Evolutionary conservation across 768 basidiomycete species (phyloP).

Genomic region (Coprinopsis sp.): DNA sequence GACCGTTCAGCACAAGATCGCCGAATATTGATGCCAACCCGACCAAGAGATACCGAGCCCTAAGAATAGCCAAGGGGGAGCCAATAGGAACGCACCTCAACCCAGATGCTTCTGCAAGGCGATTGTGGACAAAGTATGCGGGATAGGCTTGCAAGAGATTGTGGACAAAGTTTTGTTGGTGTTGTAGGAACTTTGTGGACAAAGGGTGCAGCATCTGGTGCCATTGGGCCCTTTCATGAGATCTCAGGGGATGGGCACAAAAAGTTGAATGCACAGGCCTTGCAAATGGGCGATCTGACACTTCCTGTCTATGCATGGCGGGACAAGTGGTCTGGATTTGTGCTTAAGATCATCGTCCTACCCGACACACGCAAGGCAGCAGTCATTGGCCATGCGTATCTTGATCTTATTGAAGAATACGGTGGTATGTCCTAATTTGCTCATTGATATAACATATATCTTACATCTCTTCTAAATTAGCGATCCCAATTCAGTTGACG

Average conservation of each 20-base stretch:
- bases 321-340: constrained; percentile 7
- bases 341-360: constrained; percentile 3
- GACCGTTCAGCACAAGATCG: no score
- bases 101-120: no score
- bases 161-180: no score
- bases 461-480: constrained; percentile 9
- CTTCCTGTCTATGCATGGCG: constrained; percentile 3
- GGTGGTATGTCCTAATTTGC: constrained; percentile 17
- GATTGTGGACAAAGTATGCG: no score
- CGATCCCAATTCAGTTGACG: constrained; percentile 22
- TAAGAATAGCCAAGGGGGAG: no score
- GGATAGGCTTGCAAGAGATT: no score
- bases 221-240: constrained; percentile 5
- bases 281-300: constrained; percentile 7
- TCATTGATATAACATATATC: not conserved
- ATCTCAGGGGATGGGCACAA: constrained; percentile 15
- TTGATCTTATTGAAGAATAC: constrained; percentile 27
- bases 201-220: no score
- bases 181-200: no score
- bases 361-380: constrained; percentile 1
- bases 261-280: constrained; percentile 18
- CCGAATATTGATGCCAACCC: no score
- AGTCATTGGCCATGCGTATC: constrained; percentile 26
- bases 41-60: no score
- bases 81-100: no score